Base-by-base conservation (phyloP, 306 rosid genomes). In the Sophora flavescens region DNA sequence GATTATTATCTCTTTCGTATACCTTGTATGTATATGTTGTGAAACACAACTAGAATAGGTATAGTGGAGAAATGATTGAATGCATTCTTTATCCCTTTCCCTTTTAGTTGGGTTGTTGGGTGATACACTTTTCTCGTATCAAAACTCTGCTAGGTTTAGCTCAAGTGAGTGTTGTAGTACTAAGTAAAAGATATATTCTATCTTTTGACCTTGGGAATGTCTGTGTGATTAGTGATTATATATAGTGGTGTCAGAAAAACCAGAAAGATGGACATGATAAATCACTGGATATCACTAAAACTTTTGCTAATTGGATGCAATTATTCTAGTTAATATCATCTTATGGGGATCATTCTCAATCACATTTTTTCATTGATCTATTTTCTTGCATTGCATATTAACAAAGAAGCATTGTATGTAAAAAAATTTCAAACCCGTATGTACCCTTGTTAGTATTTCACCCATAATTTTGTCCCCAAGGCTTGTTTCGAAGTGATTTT, bases 91-190 rank as follows among this genome's bases (percentile, higher is more conserved):
- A 74, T 15, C 15, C 4, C 33, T 15, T 59, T 74, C 48, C 22
- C 70, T 47, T 28, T 8, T 45, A 6, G 18, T 30, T n/a, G 36
- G 30, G 13, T 45, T 44, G 17, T 22, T 28, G 5, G 1, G 53
- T 11, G 35, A 60, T 60, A 33, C 38, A 44, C 70, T 70, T 59
- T 32, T 63, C 8, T 28, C 11, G 15, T 16, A 45, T 2, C 28
- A 32, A 44, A 30, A 10, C 39, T 42, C 32, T 48, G 63, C 30
- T 68, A 17, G 45, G 58, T n/a, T 59, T 35, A 35, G 26, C 44
- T 33, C 38, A 77, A 36, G 61, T 67, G 52, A 2, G 42, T 67
- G 56, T 44, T 77, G 4, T 67, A 42, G 36, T 10, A 12, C 16
- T 54, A 51, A 2, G 39, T 39, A 14, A 41, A 36, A 17, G n/a